A percentile compares a stretch with the other conserved stretches of the same genome.
phyloP scores from a whole-genome alignment of 2,329 filamentous ascomycete species.

The Penicillium sp. region DNA sequence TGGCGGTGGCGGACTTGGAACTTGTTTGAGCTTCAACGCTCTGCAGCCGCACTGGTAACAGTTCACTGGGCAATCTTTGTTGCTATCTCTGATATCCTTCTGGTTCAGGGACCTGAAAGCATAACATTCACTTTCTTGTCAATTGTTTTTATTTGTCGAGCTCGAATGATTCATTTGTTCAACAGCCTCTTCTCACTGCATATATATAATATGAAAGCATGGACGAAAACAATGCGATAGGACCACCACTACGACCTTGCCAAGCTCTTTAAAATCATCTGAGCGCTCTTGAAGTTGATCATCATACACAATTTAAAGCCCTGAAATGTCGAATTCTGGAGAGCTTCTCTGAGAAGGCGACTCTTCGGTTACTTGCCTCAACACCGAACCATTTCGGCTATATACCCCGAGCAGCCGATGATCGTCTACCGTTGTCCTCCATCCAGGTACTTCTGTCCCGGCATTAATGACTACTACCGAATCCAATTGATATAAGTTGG shows the following conservation, averaged over 20 bases:
- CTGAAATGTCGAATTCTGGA: neutral
- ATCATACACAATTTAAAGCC: neutral
- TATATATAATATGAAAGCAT: no score
- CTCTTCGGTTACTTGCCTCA: neutral
- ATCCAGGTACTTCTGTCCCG: neutral
- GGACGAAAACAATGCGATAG: no score
- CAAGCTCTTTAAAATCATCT: neutral
- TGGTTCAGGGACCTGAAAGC: no score
- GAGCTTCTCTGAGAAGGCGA: neutral
- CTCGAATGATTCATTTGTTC: no score
- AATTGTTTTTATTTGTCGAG: no score
- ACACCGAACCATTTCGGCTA: neutral
- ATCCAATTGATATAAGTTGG: neutral
- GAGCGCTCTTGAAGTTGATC: neutral
- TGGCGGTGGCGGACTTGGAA: slow-evolving; percentile 12
- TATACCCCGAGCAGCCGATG: neutral
- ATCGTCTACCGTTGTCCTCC: neutral
- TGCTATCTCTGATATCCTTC: no score
- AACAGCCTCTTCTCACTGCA: no score
- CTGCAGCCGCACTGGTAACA: neutral
- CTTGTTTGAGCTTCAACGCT: neutral
- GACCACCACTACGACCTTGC: no score
- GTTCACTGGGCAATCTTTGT: no score
- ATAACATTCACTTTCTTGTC: no score
- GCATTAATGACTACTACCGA: neutral